Base-by-base conservation (phyloP, 768 basidiomycete species). In the Butyriboletus loyo region DNA sequence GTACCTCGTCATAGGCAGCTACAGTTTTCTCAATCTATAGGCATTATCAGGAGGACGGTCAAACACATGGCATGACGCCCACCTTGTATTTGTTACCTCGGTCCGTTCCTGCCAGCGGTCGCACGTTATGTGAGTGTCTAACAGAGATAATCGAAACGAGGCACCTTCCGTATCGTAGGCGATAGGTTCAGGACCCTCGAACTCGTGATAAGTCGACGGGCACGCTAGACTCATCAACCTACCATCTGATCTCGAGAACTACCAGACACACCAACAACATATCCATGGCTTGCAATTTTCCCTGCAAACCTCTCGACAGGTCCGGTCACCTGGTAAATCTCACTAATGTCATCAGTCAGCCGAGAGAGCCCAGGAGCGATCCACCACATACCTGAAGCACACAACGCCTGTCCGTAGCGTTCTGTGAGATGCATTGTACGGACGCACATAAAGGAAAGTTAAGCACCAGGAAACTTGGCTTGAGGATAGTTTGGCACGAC, bases 271-370 rank as follows among this genome's bases (percentile, higher is more conserved):
- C 90, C 90, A 11, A 90, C 89, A 42, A 92, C 80, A 58, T 81
- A 91, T 57, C 91, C 91, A 28, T 92, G 86, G 55, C 87, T 90
- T 9, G 91, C 92, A 59, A 94, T 92, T 72, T 89, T 87, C 14
- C 87, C 85, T 0, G 88, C 89, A 64, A 90, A 92, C 45, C 94
- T 83, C 67, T 95, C 93, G n/a, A 96, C 94, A 32, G 94, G 94
- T 0, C 92, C 92, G n/a, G 92, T 95, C 2, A 95, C 92, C 68
- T 92, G 90, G 66, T 97, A 98, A 49, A 98, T 98, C 73, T 96
- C 94, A 62, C 92, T 93, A 63, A 35, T 49, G 22, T 22, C 30
- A 10, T n/a, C 2, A 13, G 37, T 56, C 36, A 27, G 44, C 49
- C 28, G 22, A 49, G 36, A 34, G 21, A 25, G 22, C 22, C 46